Conservation (phyloP, 2,329 filamentous ascomycete genomes). For the Xylariomycetidae sp. region DNA sequence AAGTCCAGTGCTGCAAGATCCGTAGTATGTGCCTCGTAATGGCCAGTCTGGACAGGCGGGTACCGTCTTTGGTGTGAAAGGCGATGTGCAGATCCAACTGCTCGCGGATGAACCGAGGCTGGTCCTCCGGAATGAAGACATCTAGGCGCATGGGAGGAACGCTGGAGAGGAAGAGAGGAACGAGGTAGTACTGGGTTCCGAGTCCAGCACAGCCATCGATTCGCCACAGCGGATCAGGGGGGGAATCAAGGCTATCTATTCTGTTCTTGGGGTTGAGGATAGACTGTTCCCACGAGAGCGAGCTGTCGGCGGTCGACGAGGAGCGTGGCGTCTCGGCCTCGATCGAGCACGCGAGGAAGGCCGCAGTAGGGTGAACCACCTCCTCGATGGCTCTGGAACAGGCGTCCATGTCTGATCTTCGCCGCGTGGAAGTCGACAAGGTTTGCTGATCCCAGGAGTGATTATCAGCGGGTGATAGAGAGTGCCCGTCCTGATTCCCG, state of each 20-base stretch:
- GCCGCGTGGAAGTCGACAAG: no score
- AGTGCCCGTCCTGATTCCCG: no score
- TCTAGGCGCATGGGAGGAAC: slow-evolving; percentile 50
- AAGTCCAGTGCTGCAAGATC: slow-evolving; percentile 47
- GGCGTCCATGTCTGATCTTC: slow-evolving; percentile 42
- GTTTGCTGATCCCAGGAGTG: no score
- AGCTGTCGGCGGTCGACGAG: no score
- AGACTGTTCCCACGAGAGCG: slow-evolving; percentile 44
- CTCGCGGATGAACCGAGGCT: slow-evolving; percentile 34
- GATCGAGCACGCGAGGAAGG: slow-evolving; percentile 28
- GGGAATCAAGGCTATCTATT: slow-evolving; percentile 47
- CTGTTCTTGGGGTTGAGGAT: slow-evolving; percentile 55
- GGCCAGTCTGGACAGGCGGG: slow-evolving; percentile 41
- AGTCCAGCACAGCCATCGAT: slow-evolving; percentile 53
- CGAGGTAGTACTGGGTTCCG: slow-evolving; percentile 51
- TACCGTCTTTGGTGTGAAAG: slow-evolving; percentile 49
- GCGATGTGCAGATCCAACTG: slow-evolving; percentile 44
- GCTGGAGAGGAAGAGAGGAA: slow-evolving; percentile 44
- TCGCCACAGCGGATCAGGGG: slow-evolving; percentile 43
- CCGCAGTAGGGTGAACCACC: slow-evolving; percentile 53
- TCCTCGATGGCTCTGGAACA: slow-evolving; percentile 46
- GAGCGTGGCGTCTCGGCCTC: slow-evolving; percentile 1
- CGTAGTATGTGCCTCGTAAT: slow-evolving; percentile 49
- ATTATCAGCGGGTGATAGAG: no score
- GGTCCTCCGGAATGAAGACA: slow-evolving; percentile 50